Evolutionary conservation across 2,329 filamentous ascomycete genomes (phyloP).

Genomic region (Aspergillus sp.): DNA sequence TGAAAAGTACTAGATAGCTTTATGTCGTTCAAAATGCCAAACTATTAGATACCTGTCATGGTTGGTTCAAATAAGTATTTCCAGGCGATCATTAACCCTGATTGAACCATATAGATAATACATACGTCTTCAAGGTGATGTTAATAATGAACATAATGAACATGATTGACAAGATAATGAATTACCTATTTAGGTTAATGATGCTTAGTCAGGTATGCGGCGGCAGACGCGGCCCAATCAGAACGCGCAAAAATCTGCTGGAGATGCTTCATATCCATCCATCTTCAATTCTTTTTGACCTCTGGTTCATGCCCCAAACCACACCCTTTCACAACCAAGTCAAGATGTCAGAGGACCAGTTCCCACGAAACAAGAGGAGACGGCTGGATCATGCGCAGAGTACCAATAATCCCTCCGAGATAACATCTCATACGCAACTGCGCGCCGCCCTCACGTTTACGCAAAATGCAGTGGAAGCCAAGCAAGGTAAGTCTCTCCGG

Average conservation of each 20-base stretch:
- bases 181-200: constrained; percentile 1
- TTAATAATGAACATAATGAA: neutral
- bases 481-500: constrained; percentile 58
- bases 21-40: too few species aligned
- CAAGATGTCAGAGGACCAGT: constrained; percentile 36
- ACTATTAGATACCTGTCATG: too few species aligned
- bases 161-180: neutral
- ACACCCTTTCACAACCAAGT: constrained; percentile 17
- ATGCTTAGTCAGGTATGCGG: neutral
- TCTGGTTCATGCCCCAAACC: neutral
- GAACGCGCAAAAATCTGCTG: constrained; percentile 20
- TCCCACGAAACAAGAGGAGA: constrained; percentile 38
- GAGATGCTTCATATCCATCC: constrained; percentile 5
- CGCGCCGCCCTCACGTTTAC: constrained; percentile 67
- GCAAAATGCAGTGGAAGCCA: constrained; percentile 61
- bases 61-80: too few species aligned
- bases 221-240: constrained; percentile 13
- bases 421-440: constrained; percentile 61
- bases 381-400: constrained; percentile 32
- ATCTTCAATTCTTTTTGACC: constrained; percentile 1
- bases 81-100: neutral
- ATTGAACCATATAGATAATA: neutral
- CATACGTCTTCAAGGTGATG: neutral
- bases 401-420: constrained; percentile 18
- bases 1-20: neutral